Conservation (phyloP, 208 protist genomes). For the Acanthamoeba culbertsoni region DNA sequence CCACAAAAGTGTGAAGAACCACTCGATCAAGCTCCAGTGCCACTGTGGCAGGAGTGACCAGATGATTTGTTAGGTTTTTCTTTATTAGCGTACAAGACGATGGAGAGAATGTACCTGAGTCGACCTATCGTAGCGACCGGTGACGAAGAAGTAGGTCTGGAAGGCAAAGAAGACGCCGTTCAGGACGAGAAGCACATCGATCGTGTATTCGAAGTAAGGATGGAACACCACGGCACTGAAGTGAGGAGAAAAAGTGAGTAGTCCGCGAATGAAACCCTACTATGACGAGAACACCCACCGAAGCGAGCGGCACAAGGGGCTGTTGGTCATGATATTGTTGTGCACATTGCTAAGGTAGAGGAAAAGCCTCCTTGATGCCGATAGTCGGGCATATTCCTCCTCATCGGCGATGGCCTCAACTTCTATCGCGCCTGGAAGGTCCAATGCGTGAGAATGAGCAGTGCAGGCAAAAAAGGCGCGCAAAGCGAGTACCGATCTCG, state of each 20-base stretch:
- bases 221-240: neutral
- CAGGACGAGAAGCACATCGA: neutral
- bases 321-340: neutral
- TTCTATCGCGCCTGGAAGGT: neutral
- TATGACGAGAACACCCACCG: neutral
- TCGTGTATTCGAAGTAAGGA: slow-evolving; percentile 22
- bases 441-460: neutral
- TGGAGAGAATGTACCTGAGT: neutral
- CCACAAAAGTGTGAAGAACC: slow-evolving; percentile 13
- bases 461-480: neutral
- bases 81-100: neutral
- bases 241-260: neutral
- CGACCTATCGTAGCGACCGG: neutral
- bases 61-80: no score
- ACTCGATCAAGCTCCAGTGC: neutral
- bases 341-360: neutral
- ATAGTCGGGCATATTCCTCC: neutral
- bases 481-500: neutral
- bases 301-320: neutral
- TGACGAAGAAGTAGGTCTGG: slow-evolving; percentile 23
- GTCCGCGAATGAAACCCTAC: neutral
- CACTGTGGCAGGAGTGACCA: neutral
- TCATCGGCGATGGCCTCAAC: neutral
- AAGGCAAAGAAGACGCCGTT: slow-evolving; percentile 23
- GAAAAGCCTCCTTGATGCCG: neutral